Base-by-base conservation (phyloP, 1,139 yeast species). In the Casaregolazyma suthepensis region DNA sequence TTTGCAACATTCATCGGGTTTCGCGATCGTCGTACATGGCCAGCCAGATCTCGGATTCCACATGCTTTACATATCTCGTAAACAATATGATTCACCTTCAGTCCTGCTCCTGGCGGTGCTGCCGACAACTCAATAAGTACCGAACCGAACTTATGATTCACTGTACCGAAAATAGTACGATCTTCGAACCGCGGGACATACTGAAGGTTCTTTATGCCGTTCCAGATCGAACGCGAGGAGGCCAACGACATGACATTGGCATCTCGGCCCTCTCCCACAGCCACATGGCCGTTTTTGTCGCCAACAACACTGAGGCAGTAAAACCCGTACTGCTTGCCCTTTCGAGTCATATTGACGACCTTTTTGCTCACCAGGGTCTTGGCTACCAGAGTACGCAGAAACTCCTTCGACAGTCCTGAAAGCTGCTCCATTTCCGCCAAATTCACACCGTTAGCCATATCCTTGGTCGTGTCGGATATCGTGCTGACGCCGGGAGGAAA, bases 251-350 rank as follows among this genome's bases (percentile, higher is more conserved):
- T 81, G 57, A 87, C 90, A 57, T 82, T 85, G 63, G 90, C 77
- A 55, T 93, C 91, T 66, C 88, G 88, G 56, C 99, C 99, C 70
- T 90, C 96, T 53, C 99, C 99, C 51, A 91, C 75, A 46, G 99
- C 99, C 57, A 91, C 76, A 84, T 90, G 87, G 59, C 99, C 99
- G 60, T 87, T 85, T 56, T 83, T 80, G 71, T 94, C 96, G 48
- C 99, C 99, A 7, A 87, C 96, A 44, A 91, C 88, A 9, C 91
- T 94, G 64, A 93, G 72, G 1, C 91, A 87, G 69, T 88, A 93
- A 69, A 83, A 86, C 48, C 90, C 83, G 49, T 86, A 83, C 61
- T 89, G 88, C 69, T 91, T 93, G 68, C 99, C 99, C 75, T 90
- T 88, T 49, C 91, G 82, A 1, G 98, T 93, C 77, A 90, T 96